Evolutionary conservation across 768 basidiomycete species (phyloP).

Genomic region (Coprinopsis cinerea): DNA sequence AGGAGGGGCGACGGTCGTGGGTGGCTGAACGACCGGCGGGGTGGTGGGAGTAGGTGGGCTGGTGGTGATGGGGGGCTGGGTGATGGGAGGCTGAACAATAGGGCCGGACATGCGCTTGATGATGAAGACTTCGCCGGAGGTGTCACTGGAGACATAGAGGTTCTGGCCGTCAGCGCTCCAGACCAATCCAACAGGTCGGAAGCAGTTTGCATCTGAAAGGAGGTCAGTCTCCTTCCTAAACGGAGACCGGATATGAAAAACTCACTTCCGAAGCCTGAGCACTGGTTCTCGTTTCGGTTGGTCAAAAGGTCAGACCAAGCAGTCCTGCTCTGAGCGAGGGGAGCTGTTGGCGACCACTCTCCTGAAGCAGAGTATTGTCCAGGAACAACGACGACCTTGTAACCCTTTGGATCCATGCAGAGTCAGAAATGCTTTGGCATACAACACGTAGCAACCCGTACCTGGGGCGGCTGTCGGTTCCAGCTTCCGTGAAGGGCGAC

Average conservation of each 20-base stretch:
- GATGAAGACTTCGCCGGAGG: conserved; percentile 15
- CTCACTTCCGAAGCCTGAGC: conserved; percentile 5
- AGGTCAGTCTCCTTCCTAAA: not conserved
- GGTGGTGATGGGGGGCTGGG: not conserved
- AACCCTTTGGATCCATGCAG: no score
- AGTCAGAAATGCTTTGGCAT: no score
- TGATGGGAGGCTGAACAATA: not conserved
- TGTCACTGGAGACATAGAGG: conserved; percentile 16
- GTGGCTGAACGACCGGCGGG: not conserved
- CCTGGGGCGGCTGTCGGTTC: conserved; percentile 13
- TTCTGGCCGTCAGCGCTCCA: conserved; percentile 11
- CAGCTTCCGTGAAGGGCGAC: conserved; percentile 14
- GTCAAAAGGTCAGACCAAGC: conserved; percentile 12
- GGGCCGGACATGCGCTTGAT: conserved; percentile 3
- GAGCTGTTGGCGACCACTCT: conserved; percentile 9
- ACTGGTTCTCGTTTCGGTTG: conserved; percentile 11
- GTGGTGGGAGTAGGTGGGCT: not conserved
- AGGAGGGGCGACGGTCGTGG: not conserved
- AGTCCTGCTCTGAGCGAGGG: conserved; percentile 2
- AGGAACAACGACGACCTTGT: conserved; percentile 15
- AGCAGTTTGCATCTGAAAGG: conserved; percentile 8
- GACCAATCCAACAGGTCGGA: conserved; percentile 16
- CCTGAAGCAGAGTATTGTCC: conserved; percentile 9
- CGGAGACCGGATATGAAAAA: not conserved
- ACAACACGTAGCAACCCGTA: not conserved